Base-by-base conservation (phyloP, 805 yeast genomes). In the Saccharomycopsis schoenii region DNA sequence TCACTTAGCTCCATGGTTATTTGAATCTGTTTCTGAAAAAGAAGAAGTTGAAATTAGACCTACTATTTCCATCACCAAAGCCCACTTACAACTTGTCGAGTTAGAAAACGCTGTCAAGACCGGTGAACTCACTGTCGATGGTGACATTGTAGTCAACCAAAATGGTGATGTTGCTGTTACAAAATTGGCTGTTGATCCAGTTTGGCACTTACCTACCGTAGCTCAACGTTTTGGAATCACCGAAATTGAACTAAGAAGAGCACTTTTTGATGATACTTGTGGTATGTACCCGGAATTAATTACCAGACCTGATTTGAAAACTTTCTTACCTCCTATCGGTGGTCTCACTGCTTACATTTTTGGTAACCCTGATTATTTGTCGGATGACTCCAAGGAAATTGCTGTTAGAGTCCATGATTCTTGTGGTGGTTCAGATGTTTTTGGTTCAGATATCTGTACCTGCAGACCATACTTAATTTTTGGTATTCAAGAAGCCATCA, bases 231-330 rank as follows among this genome's bases (percentile, higher is more conserved):
- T 84, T 67, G 80, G 80, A 36, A 78, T 84, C 63, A 73, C 80
- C 39, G 89, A 84, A 67, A 71, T 69, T 17, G 81, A 81, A 57
- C 74, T 84, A 56, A 78, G 88, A 69, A 77, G 82, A 57, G 82
- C 85, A 2, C 73, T 84, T 64, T 84, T 84, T 68, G 84, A 84
- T 68, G 88, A 84, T 68, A 84, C 88, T 57, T 85, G 85, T 67
- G 88, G 88, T 50, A 83, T 84, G 80, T 84, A 83, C 68, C 88
- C 88, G 15, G 88, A 84, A 71, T 74, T 84, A 65, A 75, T 84
- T 59, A 84, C 88, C 6, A 80, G 89, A 69, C 85, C 86, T 8
- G 88, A 84, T 69, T 78, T 84, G 64, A 83, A 84, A 68, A 81
- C 81, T 17, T 84, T 83, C 66, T 72, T 84, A 64, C 88, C 88